Percentiles rank a stretch among this genome's conserved stretches.
Evolutionary conservation across 164 flowering plant genomes (phyloP).

Genomic region (Warburgia ugandensis): DNA sequence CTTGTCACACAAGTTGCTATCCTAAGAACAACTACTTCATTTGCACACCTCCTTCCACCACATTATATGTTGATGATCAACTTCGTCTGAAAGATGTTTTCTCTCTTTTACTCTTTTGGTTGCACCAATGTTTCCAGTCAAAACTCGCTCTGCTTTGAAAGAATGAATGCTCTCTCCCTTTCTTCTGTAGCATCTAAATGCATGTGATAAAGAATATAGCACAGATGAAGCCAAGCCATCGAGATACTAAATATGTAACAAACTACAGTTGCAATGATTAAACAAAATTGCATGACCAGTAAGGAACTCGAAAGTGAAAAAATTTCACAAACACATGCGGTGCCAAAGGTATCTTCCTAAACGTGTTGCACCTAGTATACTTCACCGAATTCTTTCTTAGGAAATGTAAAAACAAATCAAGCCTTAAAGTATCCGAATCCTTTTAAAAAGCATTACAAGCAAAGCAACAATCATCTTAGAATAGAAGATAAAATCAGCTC

Average conservation of each 20-base stretch:
- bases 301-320: too few relatives aligned
- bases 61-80: conserved; percentile 48
- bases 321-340: too few relatives aligned
- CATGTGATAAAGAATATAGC: neutral
- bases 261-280: too few relatives aligned
- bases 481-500: too few relatives aligned
- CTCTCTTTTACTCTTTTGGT: conserved; percentile 37
- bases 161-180: conserved; percentile 14
- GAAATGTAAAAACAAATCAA: too few relatives aligned
- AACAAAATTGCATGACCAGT: too few relatives aligned
- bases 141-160: conserved; percentile 29
- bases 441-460: too few relatives aligned
- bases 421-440: too few relatives aligned
- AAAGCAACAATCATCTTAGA: too few relatives aligned
- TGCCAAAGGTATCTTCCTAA: too few relatives aligned
- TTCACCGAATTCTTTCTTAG: too few relatives aligned
- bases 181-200: conserved; percentile 1
- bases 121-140: conserved; percentile 28
- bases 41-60: conserved; percentile 95
- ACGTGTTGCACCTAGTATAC: too few relatives aligned
- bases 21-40: neutral
- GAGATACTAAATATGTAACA: neutral
- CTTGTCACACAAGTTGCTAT: neutral
- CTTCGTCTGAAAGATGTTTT: conserved; percentile 35
- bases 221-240: neutral